These are phyloP conservation scores for Tieghemiomyces parasiticus DNA, from an alignment of 192 early-diverging fungal genomes.

Conservation along the genomic window DNA sequence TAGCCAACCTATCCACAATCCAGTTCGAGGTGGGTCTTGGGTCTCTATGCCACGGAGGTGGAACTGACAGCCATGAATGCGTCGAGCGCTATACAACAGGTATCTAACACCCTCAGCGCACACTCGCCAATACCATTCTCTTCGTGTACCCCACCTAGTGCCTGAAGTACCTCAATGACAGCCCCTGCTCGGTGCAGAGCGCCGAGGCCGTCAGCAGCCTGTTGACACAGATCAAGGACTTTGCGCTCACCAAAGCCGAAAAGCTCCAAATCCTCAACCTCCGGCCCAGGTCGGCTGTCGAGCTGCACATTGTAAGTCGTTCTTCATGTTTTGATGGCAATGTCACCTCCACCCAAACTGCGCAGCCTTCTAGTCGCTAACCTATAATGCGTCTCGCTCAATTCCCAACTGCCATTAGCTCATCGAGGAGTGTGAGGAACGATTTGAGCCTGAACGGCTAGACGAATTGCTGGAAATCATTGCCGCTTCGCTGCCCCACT, in stretches of 20 bases:
- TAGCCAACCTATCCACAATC: conserved; percentile 34
- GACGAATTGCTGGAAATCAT: conserved; percentile 35
- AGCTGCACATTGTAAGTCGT: conserved; percentile 39
- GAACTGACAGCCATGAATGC: background rate
- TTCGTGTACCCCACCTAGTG: conserved; percentile 15
- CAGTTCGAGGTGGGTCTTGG: conserved; percentile 36
- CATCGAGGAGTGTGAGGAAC: conserved; percentile 56
- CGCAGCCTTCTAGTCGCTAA: too few relatives aligned
- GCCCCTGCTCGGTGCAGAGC: conserved; percentile 42
- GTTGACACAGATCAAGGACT: conserved; percentile 25
- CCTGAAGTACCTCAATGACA: conserved; percentile 34
- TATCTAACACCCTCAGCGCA: background rate
- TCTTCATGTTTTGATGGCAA: too few relatives aligned
- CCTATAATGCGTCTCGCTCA: background rate
- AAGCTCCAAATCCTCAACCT: conserved; percentile 59
- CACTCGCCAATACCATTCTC: background rate
- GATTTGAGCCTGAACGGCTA: conserved; percentile 36
- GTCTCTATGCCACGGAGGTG: too few relatives aligned
- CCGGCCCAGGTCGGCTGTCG: conserved; percentile 44
- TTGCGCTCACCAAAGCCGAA: conserved; percentile 53
- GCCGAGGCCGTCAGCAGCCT: conserved; percentile 28
- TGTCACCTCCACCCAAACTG: too few relatives aligned
- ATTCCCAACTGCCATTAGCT: conserved; percentile 20
- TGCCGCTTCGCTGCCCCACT: conserved; percentile 29
- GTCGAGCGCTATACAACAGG: background rate